Base-by-base conservation (phyloP, 2,329 filamentous ascomycete species). In the Neofusicoccum sp. region DNA sequence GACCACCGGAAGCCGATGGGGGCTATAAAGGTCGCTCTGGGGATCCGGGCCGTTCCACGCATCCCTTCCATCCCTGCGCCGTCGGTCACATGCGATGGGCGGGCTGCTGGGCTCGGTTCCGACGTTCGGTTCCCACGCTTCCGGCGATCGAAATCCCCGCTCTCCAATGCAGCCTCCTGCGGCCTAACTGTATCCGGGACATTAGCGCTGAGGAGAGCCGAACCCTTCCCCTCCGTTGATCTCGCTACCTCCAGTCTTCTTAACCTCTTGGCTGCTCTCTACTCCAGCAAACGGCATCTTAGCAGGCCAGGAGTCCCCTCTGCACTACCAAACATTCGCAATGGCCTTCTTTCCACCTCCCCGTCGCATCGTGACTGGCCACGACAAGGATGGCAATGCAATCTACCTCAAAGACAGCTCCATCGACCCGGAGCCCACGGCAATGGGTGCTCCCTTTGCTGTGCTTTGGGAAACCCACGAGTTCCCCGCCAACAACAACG, bases 381-480 rank as follows among this genome's bases (percentile, higher is more conserved):
- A 56, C 11, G 38, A 56, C 38, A 34, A 56, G 11, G 38, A 56
- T 12, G 51, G 51, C 38, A 56, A 43, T 28, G 51, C 51, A 14
- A 24, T 56, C 28, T 56, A 56, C 38, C 51, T 56, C 26, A 56
- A 56, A 9, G 51, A 56, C 36, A 38, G 38, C 38, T 33, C 51
- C n/a, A 33, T 56, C 11, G 51, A 56, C 8, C 51, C 51, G 9
- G 51, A 56, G 38, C 38, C 36, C n/a, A 43, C 36, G 5, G 33
- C 31, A 26, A 56, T 56, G 51, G 51, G 43, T 16, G 51, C 51
- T 6, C 43, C 51, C 12, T 56, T 56, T 31, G 51, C 51, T 7
- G 51, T 56, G 38, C 51, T 56, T n/a, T 56, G 51, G 51, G 51
- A 56, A 14, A 56, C 51, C 16, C 51, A 56, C 6, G 51, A 56